Base-by-base conservation (phyloP, 2,329 filamentous ascomycete species). In the Ambrosiella beaveri region DNA sequence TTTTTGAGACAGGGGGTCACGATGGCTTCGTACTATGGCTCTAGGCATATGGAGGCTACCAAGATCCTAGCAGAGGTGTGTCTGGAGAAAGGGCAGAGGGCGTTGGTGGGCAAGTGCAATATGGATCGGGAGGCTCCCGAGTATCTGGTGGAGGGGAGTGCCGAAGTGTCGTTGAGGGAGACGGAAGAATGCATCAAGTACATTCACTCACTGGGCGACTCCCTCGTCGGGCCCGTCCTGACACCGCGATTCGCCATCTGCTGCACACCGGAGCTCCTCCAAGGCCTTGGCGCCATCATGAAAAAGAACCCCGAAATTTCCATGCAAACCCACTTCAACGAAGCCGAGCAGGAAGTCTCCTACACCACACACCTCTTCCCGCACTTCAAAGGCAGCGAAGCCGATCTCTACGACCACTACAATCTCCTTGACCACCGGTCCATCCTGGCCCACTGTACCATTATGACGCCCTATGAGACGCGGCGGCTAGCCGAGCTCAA, bases 311-410 rank as follows among this genome's bases (percentile, higher is more conserved):
- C 70, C 0, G 66, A 72, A 0, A 64, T 84, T 17, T 71, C 77
- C 0, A 76, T 86, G 38, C 81, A 85, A 67, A 84, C 81, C 2
- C 82, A 85, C 65, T 84, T 85, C 69, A 79, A 82, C 66, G 81
- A 85, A 64, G 79, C 81, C 0, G 70, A 74, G 63, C 75, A 81
- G 60, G 81, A 85, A 65, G 78, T 82, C 57, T 62, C 69, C 1
- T 73, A 75, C 17, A 84, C 81, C 0, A 67, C 66, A 7, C 65
- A 71, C 0, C 67, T 85, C 1, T 84, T 82, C 63, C 79, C 79
- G 0, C 66, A 71, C 0, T 80, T 80, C 54, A 63, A 64, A 1
- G 58, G 54, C 19, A 79, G 72, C 57, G 81, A 85, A 65, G 77
- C 74, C 0, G 79, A 82, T 57, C 68, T 85, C 2, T 85, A 85